phyloP scores from a whole-genome alignment of 2,329 filamentous ascomycete genomes.

The Phyllosticta citrichinensis region DNA sequence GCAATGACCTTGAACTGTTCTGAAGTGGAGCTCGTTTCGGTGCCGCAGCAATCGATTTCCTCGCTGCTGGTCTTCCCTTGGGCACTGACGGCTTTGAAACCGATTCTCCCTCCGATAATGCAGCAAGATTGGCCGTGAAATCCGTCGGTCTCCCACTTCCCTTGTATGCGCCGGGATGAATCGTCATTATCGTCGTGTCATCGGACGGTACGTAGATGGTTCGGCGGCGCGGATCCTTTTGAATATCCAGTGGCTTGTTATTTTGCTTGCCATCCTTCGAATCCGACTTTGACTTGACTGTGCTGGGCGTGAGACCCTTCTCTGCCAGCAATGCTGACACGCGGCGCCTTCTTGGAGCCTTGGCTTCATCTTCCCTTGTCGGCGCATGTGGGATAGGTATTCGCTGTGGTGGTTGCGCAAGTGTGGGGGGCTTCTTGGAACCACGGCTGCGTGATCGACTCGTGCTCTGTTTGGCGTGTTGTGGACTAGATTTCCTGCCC shows the following conservation, averaged over 20 bases:
- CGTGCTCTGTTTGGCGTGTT: slow-evolving; percentile 12
- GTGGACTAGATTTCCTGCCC: slow-evolving; percentile 14
- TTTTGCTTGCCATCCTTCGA: slow-evolving; percentile 15
- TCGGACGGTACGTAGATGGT: slow-evolving; percentile 44
- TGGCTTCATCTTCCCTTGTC: slow-evolving; percentile 10
- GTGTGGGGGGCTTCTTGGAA: slow-evolving; percentile 21
- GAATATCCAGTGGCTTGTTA: slow-evolving; percentile 23
- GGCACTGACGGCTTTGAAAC: slow-evolving; percentile 18
- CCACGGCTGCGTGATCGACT: not conserved
- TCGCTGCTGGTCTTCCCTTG: slow-evolving; percentile 23
- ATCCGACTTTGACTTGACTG: not conserved
- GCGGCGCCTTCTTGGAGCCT: slow-evolving; percentile 24
- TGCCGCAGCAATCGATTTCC: slow-evolving; percentile 35
- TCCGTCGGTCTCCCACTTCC: slow-evolving; percentile 23
- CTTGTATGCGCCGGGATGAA: slow-evolving; percentile 36
- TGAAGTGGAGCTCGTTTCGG: slow-evolving; percentile 43
- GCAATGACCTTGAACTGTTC: slow-evolving; percentile 27
- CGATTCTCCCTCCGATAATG: slow-evolving; percentile 29
- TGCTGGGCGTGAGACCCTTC: not conserved
- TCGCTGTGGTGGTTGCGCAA: slow-evolving; percentile 28
- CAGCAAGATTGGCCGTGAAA: slow-evolving; percentile 28
- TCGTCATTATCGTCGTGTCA: slow-evolving; percentile 42
- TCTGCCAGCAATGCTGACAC: slow-evolving; percentile 25
- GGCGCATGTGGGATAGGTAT: slow-evolving; percentile 18
- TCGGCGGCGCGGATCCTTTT: slow-evolving; percentile 34